Conservation (phyloP, 179 eudicot species). For the Monotropa hypopitys region DNA sequence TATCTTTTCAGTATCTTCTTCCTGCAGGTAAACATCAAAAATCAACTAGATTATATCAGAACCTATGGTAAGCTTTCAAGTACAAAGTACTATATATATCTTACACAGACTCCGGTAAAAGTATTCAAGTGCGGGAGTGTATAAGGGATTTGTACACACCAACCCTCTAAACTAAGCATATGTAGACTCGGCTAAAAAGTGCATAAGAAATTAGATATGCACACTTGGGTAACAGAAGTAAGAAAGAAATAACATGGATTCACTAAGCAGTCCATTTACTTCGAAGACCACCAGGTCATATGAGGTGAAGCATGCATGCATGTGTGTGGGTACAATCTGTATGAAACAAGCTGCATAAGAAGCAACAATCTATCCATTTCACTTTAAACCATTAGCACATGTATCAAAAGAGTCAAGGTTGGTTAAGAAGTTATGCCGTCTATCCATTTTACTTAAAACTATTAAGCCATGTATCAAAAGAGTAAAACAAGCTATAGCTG, state of each 20-base stretch:
- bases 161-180: neutral
- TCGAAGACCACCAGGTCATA: neutral
- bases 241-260: neutral
- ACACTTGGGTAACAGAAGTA: neutral
- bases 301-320: neutral
- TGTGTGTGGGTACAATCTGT: neutral
- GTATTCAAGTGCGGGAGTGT: neutral
- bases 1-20: conserved; percentile 56
- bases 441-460: neutral
- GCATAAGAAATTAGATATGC: no score
- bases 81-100: neutral
- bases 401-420: no score
- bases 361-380: no score
- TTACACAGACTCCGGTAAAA: neutral
- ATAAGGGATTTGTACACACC: neutral
- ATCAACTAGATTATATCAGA: neutral
- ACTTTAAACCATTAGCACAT: no score
- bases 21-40: conserved; percentile 34
- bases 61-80: neutral
- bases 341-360: neutral
- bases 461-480: neutral
- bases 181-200: no score
- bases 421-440: neutral
- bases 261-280: no score
- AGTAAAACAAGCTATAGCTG: neutral